Evolutionary conservation across 305 asterid species (phyloP).

Genomic region (Solanum aculeatissimum): DNA sequence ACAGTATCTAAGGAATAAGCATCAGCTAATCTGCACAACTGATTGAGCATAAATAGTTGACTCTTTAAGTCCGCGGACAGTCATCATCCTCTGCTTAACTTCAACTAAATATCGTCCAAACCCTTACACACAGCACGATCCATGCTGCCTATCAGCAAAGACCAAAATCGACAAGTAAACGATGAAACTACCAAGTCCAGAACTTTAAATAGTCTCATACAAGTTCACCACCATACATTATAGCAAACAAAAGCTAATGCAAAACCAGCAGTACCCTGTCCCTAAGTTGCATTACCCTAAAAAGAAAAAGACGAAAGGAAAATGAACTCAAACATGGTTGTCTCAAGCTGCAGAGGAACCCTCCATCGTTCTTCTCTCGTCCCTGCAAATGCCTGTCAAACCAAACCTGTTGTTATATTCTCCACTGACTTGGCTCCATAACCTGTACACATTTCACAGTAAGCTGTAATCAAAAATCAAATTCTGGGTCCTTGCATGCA

Average conservation of each 20-base stretch:
- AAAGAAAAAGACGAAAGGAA: not conserved
- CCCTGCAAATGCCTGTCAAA: slow-evolving; percentile 27
- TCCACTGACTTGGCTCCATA: slow-evolving; percentile 8
- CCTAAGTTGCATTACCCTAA: not conserved
- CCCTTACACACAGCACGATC: not conserved
- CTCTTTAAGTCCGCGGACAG: too few species aligned
- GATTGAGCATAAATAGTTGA: too few species aligned
- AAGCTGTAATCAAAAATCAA: slow-evolving; percentile 11
- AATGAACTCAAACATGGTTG: not conserved
- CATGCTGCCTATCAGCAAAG: not conserved
- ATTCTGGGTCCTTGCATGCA: too few species aligned
- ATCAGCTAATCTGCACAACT: too few species aligned
- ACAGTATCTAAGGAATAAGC: too few species aligned
- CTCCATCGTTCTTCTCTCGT: not conserved
- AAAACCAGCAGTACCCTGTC: not conserved
- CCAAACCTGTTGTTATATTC: slow-evolving; percentile 12
- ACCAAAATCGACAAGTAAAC: not conserved
- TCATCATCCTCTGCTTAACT: too few species aligned
- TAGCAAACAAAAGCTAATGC: not conserved
- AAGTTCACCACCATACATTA: not conserved
- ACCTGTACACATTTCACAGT: slow-evolving; percentile 67
- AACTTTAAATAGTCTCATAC: not conserved
- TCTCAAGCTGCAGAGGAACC: not conserved
- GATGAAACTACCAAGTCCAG: not conserved
- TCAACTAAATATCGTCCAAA: not conserved